Conservation (phyloP, 2,329 filamentous ascomycete genomes). For the Phialophora tarda region DNA sequence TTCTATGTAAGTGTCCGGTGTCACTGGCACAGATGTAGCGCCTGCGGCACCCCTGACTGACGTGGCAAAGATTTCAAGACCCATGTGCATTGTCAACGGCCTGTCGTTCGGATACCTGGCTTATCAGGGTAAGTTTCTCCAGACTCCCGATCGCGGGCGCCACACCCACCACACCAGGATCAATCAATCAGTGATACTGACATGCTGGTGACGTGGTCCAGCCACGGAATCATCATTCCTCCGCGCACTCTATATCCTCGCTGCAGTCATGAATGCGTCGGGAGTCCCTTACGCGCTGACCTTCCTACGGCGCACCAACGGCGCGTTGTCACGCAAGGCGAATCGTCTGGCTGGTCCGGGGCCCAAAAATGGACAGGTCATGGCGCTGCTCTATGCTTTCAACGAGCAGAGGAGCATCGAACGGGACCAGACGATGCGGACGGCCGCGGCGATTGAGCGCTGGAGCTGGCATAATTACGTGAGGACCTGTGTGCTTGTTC, state of each 20-base stretch:
- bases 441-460: constrained; percentile 20
- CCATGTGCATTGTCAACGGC: constrained; percentile 29
- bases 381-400: constrained; percentile 32
- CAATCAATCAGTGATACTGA: not conserved
- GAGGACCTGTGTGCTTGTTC: constrained; percentile 25
- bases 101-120: constrained; percentile 32
- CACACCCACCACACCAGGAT: not conserved
- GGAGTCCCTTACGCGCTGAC: constrained; percentile 36
- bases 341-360: constrained; percentile 24
- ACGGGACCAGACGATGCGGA: constrained; percentile 21
- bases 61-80: constrained; percentile 26
- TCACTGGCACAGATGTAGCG: not conserved
- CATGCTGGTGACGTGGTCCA: not conserved
- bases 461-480: constrained; percentile 35
- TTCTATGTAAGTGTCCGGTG: constrained; percentile 20
- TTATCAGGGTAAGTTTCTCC: constrained; percentile 18
- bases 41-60: not conserved
- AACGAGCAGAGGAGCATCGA: constrained; percentile 30
- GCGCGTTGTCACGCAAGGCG: constrained; percentile 28
- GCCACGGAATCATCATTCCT: constrained; percentile 15
- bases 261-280: constrained; percentile 26
- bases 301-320: constrained; percentile 32
- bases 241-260: constrained; percentile 28
- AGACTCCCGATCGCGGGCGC: not conserved
- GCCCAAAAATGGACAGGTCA: constrained; percentile 10